Percentiles rank a stretch among this genome's conserved stretches.
Conservation (phyloP, 2,329 filamentous ascomycete species). For the Knoxdaviesia proteae region DNA sequence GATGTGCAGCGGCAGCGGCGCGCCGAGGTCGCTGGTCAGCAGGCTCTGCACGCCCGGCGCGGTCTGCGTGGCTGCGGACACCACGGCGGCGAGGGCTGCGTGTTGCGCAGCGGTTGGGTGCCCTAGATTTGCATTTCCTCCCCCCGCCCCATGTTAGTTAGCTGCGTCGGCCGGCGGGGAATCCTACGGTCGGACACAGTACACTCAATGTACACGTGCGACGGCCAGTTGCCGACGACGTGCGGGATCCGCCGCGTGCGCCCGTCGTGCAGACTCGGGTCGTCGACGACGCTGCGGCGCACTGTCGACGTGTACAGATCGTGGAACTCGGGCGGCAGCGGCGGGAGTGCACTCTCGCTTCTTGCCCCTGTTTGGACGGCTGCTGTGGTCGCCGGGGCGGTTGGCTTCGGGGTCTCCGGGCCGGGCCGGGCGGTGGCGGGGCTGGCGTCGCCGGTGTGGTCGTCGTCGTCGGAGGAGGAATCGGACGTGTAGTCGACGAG, state of each 20-base stretch:
- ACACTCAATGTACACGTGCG: constrained; percentile 88
- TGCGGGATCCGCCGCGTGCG: constrained; percentile 68
- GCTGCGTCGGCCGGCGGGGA: too few species aligned
- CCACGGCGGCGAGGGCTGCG: constrained; percentile 20
- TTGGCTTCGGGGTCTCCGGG: constrained; percentile 2
- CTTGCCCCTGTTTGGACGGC: background rate
- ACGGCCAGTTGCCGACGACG: constrained; percentile 77
- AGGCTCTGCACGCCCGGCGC: constrained; percentile 36
- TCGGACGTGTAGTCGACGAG: constrained; percentile 38
- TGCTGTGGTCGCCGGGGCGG: background rate
- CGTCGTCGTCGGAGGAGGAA: background rate
- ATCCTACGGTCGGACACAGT: constrained; percentile 14
- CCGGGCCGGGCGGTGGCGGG: background rate
- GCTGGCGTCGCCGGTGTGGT: background rate
- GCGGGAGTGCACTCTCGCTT: constrained; percentile 21
- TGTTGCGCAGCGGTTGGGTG: constrained; percentile 28
- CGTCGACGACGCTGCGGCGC: constrained; percentile 57
- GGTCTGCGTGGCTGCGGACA: constrained; percentile 15
- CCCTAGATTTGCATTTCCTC: constrained; percentile 19
- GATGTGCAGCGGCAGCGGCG: constrained; percentile 67
- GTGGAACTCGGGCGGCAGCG: constrained; percentile 62
- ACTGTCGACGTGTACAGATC: constrained; percentile 75
- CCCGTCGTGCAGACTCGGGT: constrained; percentile 69
- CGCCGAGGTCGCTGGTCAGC: constrained; percentile 56
- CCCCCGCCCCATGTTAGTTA: background rate